phyloP scores from a whole-genome alignment of 2,329 filamentous ascomycete genomes.

The Verticillium klebahnii region DNA sequence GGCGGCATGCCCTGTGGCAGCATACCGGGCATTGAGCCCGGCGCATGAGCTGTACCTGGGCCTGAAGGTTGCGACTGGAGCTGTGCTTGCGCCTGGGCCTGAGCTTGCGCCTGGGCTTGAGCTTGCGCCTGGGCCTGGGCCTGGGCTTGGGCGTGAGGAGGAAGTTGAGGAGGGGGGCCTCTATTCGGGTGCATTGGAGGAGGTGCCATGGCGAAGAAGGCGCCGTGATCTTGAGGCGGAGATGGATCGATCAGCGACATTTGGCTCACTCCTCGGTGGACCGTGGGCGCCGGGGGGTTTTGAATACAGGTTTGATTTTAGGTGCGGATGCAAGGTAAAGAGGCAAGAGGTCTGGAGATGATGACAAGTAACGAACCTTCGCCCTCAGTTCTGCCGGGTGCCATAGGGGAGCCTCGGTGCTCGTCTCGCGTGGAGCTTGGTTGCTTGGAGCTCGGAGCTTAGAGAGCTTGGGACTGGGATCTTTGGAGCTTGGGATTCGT shows the following conservation, averaged over 20 bases:
- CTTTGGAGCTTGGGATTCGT: not conserved
- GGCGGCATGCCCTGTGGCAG: not conserved
- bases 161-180: not conserved
- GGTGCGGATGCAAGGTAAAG: not conserved
- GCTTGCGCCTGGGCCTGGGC: not conserved
- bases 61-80: not conserved
- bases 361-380: conserved; percentile 3
- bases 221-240: conserved; percentile 1
- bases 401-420: not conserved
- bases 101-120: not conserved
- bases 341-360: not conserved
- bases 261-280: not conserved
- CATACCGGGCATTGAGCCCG: not conserved
- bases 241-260: not conserved
- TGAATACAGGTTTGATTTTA: not conserved
- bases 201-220: conserved; percentile 4
- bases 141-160: not conserved
- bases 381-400: conserved; percentile 2
- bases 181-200: conserved; percentile 1
- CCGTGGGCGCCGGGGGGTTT: not conserved
- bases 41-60: not conserved
- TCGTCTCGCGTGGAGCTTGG: not conserved
- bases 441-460: not conserved
- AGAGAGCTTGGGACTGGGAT: not conserved
- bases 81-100: not conserved